A percentile compares a stretch with the other conserved stretches of the same genome.
Conservation (phyloP, 2,329 filamentous ascomycete species). For the Paracoccidioides brasiliensis region DNA sequence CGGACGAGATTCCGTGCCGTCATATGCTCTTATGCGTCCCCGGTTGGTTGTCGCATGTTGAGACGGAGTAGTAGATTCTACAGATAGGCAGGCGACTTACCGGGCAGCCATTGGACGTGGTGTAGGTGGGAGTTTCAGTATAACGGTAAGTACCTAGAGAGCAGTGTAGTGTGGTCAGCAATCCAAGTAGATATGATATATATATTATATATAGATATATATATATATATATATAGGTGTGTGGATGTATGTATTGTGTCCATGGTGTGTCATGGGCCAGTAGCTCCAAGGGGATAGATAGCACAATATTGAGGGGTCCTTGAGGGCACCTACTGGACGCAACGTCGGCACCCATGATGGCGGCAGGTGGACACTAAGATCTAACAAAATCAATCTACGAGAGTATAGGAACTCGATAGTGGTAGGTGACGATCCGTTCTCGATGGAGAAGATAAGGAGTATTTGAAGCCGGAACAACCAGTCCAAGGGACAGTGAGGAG, state of each 20-base stretch:
- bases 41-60: neutral
- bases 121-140: constrained; percentile 46
- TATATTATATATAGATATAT: neutral
- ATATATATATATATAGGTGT: neutral
- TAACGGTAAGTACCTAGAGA: constrained; percentile 35
- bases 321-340: constrained; percentile 14
- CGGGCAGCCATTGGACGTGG: constrained; percentile 47
- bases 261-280: too few relatives aligned
- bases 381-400: neutral
- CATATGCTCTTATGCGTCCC: neutral
- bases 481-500: neutral
- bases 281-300: neutral
- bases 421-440: neutral
- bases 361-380: neutral
- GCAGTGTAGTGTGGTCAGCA: neutral
- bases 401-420: neutral
- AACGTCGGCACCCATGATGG: constrained; percentile 27
- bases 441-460: too few relatives aligned
- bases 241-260: too few relatives aligned
- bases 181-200: too few relatives aligned
- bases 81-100: constrained; percentile 10
- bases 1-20: neutral
- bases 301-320: neutral
- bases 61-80: neutral
- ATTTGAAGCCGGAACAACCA: too few relatives aligned